Conservation (phyloP, 768 basidiomycete species). For the Sutorius australiensis region DNA sequence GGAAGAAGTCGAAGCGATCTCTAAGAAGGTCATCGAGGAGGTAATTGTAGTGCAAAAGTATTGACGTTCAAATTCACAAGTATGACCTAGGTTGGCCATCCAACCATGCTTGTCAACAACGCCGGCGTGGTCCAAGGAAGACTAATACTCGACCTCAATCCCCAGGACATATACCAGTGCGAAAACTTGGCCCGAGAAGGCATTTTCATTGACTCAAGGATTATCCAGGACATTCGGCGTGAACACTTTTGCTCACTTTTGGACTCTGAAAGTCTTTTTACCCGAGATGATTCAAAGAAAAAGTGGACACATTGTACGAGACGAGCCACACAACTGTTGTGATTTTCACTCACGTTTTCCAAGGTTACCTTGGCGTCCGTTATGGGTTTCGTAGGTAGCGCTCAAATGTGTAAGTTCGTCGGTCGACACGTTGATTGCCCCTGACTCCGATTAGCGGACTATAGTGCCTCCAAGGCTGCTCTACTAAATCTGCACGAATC, state of each 20-base stretch:
- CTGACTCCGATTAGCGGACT: constrained; percentile 60
- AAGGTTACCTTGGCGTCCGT: constrained; percentile 80
- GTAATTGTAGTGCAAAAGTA: constrained; percentile 33
- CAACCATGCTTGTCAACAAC: constrained; percentile 91
- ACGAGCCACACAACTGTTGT: neutral
- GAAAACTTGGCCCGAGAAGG: constrained; percentile 48
- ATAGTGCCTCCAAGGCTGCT: constrained; percentile 93
- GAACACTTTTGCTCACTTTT: constrained; percentile 87
- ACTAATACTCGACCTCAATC: constrained; percentile 69
- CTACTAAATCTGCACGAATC: constrained; percentile 75
- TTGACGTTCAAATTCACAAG: neutral
- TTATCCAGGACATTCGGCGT: constrained; percentile 75
- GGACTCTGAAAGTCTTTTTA: constrained; percentile 89
- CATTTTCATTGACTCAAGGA: neutral
- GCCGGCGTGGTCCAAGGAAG: constrained; percentile 94
- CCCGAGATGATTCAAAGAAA: constrained; percentile 79
- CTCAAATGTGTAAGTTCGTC: constrained; percentile 64
- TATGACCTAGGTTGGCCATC: constrained; percentile 66
- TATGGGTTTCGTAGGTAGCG: constrained; percentile 65
- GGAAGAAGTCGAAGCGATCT: constrained; percentile 75
- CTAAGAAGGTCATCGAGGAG: constrained; percentile 74
- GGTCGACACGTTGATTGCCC: neutral
- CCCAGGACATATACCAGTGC: constrained; percentile 80
- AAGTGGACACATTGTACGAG: constrained; percentile 77
- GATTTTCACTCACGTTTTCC: constrained; percentile 13